Base-by-base conservation (phyloP, 2,329 filamentous ascomycete genomes). In the Aspergillus piperis region DNA sequence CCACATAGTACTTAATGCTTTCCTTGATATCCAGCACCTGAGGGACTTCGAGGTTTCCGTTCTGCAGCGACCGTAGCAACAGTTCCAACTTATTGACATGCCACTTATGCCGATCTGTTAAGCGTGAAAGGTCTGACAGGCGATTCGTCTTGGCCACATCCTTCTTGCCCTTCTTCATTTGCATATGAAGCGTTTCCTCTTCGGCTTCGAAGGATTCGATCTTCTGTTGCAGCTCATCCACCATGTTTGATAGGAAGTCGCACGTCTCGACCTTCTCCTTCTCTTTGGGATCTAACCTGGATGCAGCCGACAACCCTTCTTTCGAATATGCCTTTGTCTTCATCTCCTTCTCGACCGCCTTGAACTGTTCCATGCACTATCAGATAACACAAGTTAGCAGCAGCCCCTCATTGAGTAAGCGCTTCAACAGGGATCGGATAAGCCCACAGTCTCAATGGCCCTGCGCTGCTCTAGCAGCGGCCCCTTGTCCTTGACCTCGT, bases 281-380 rank as follows among this genome's bases (percentile, higher is more conserved):
- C 77, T 98, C 95, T 75, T 93, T 96, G n/a, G 95, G 95, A 80
- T 99, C 95, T 65, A 98, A 85, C 78, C 96, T 96, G 54, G 92
- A 89, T 25, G 92, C 92, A 55, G 94, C 91, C 65, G 91, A 95
- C 66, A 99, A 81, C 48, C 95, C 95, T 79, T 98, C 95, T 83
- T 99, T 98, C 64, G 95, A 98, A 80, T 96, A 99, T 63, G 95
- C 95, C 79, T 99, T 99, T 59, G 95, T 99, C 84, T 99, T 99
- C 95, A 99, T 98, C 73, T 96, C 95, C 83, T 99, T 99, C 79
- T 99, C 95, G 56, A 99, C 95, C n/a, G 93, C 94, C 82, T 99
- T 99, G 86, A 99, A 99, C 72, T 92, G 92, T 81, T 99, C 95
- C 95, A 99, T 99, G 80, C 77, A 80, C 75, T 80, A 50, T 52